A percentile compares a stretch with the other conserved stretches of the same genome.
These are phyloP conservation scores for Beauveria varroae DNA, from an alignment of 2,329 filamentous ascomycete genomes.

Conservation along the genomic window DNA sequence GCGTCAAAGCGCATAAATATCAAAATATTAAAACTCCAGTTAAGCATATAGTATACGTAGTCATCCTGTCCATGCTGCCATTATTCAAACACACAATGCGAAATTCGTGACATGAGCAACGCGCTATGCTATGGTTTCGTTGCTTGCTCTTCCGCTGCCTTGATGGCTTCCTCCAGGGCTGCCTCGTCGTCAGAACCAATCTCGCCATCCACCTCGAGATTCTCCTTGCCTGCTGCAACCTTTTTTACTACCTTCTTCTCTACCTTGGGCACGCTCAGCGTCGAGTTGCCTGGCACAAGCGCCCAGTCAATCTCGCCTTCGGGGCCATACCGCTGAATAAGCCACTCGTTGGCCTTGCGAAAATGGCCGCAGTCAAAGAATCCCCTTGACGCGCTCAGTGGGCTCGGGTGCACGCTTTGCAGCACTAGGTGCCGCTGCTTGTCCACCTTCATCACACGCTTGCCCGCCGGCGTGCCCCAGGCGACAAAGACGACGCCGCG, in stretches of 20 bases:
- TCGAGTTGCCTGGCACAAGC: constrained; percentile 33
- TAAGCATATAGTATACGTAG: not conserved
- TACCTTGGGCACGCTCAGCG: constrained; percentile 20
- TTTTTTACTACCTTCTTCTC: constrained; percentile 14
- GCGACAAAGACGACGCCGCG: constrained; percentile 89
- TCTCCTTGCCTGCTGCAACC: constrained; percentile 12
- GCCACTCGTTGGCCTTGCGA: constrained; percentile 76
- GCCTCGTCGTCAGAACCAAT: constrained; percentile 30
- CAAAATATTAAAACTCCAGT: not conserved
- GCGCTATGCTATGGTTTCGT: not conserved
- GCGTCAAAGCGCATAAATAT: not conserved
- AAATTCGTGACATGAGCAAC: not conserved
- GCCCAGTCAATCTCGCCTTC: constrained; percentile 83
- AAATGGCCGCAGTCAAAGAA: constrained; percentile 84
- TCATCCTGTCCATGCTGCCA: not conserved
- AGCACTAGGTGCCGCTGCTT: constrained; percentile 70
- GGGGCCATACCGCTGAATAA: constrained; percentile 69
- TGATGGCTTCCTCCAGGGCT: constrained; percentile 29
- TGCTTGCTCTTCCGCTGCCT: constrained; percentile 21
- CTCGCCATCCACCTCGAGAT: constrained; percentile 18
- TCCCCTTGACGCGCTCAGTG: constrained; percentile 74
- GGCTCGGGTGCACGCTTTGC: constrained; percentile 84
- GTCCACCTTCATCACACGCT: constrained; percentile 69
- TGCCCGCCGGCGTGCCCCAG: constrained; percentile 81
- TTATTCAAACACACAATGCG: not conserved